Evolutionary conservation across 805 yeast species (phyloP), one percentile per base, ranked within the genome.

Genomic region (Yamadazyma ubonensis): DNA sequence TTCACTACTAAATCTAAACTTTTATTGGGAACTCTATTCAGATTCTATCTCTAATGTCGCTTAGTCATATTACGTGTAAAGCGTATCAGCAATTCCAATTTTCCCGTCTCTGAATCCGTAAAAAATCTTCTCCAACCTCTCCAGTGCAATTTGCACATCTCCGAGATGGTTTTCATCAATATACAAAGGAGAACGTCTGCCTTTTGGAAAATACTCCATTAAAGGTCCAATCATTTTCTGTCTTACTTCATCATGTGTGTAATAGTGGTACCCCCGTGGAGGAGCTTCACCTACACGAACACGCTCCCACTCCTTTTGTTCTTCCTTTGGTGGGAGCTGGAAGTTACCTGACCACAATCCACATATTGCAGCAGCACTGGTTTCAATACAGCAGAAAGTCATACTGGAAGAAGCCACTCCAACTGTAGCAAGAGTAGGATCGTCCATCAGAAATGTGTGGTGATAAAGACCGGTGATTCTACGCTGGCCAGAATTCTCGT

Each of bases 311-410:
- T 50, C 41, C 14, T 38, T 41, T 50, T 73, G 78, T 17, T 66
- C 72, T 19, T 63, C 63, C 11, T 51, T 44, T 0, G 65, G 30
- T 1, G 81, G 81, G 18, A 75, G 51, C 8, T 45, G 10, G 18
- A 53, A 57, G 20, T 59, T 58, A 5, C 56, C 55, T 2, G 77
- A 61, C 78, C 79, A 77, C 3, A 75, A 71, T n/a, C 81, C 81
- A 11, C 78, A 76, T 36, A 77, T 59, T 0, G 80, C 79, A n/a
- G 78, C 73, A 1, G 79, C 76, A 33, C 65, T 58, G 2, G 72
- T 61, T 49, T 78, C 83, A 46, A 75, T 71, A 11, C 73, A 63
- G 36, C 73, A 71, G 59, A 75, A 76, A 45, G 70, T 65, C 18
- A 73, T 50, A 2, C 72, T 68, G 1, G 76, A 65, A 2, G 70